Evolutionary conservation across 306 rosid genomes (phyloP).

Genomic region (Fragaria iinumae): DNA sequence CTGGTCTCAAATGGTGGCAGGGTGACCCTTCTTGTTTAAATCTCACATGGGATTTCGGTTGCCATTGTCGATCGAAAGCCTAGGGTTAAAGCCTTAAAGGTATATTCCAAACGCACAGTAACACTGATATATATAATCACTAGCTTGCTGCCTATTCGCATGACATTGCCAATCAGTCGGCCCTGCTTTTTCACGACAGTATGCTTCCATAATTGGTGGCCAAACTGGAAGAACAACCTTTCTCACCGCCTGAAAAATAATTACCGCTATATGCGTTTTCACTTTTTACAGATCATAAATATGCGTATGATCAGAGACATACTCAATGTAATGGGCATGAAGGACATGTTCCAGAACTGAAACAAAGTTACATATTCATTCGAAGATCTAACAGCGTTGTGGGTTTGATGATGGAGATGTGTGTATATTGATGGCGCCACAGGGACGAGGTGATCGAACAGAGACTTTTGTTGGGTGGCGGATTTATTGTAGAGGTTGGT

Average conservation of each 20-base stretch:
- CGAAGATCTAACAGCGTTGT: background rate
- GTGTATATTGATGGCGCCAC: background rate
- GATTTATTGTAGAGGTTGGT: constrained; percentile 1
- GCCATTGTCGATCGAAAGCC: constrained; percentile 6
- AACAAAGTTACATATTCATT: too few species aligned
- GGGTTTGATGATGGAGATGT: background rate
- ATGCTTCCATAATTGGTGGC: constrained; percentile 13
- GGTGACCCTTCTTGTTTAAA: constrained; percentile 6
- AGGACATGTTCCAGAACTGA: constrained; percentile 1
- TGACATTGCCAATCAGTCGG: constrained; percentile 16
- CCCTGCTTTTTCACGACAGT: constrained; percentile 13
- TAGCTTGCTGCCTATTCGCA: constrained; percentile 16
- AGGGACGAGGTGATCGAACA: background rate
- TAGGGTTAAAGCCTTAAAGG: background rate
- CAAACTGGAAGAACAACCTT: background rate
- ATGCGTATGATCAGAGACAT: background rate
- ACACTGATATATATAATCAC: background rate
- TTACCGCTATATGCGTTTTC: background rate
- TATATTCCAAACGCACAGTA: background rate
- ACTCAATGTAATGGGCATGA: background rate
- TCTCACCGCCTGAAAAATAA: background rate
- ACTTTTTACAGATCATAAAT: background rate
- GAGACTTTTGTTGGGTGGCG: background rate
- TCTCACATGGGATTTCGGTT: constrained; percentile 14
- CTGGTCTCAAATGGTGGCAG: constrained; percentile 1